Evolutionary conservation across 176 grass and related monocot species (phyloP), one percentile per base, ranked within the genome.

Genomic region (Oryza australiensis): DNA sequence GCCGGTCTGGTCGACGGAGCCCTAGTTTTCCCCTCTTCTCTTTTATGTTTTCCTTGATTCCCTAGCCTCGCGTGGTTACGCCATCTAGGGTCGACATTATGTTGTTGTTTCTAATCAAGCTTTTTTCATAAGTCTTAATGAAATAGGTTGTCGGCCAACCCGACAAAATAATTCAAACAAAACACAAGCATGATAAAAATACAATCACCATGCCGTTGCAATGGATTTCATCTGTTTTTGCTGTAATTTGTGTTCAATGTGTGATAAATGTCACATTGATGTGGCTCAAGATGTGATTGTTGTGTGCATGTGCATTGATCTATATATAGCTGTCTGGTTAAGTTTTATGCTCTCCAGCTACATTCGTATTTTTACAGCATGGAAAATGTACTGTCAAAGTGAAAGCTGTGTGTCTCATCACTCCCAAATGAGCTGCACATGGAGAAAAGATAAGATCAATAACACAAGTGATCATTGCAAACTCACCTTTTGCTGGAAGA

Each of bases 401-500:
- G 23, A 38, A 35, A 29, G 3, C 7, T 29, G 62, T 32, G 16
- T 62, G 37, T 40, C 37, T 73, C 63, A 63, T 23, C 49, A 75
- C n/a, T 70, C 1, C 30, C 28, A 49, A 87, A 75, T 64, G 70
- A 80, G 68, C 34, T 84, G 64, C 74, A 80, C 32, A 62, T 75
- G 70, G 37, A 43, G 32, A 80, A 80, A 64, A 43, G 69, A 60
- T 78, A 0, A 18, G 49, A 85, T 49, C 20, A 53, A 1, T 2
- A 65, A 30, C 64, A 35, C n/a, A 7, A 75, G 27, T 22, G 32
- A 87, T 64, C 20, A 82, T 74, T 76, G 23, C 86, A 65, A 51
- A 14, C 15, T 62, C 45, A 35, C 8, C 30, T 28, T 76, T 86
- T 66, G 35, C 57, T 83, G 78, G 68, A 76, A 85, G 73, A 85